These are phyloP conservation scores for Suillus placidus DNA, from an alignment of 768 basidiomycete genomes.

Conservation along the genomic window DNA sequence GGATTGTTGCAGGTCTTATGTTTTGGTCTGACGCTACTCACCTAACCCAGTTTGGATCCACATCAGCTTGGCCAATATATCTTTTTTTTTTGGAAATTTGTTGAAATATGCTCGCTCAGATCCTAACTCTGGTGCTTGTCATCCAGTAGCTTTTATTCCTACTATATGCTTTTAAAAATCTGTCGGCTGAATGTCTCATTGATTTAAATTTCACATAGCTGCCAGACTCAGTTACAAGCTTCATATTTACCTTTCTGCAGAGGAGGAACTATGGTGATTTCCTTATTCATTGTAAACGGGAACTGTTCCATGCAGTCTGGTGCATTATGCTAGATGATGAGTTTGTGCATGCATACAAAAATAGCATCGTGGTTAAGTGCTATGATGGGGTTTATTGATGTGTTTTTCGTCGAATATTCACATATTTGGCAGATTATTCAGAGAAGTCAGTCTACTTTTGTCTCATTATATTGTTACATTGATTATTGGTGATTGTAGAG, in stretches of 20 bases:
- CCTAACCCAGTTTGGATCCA: constrained; percentile 33
- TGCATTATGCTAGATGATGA: not conserved
- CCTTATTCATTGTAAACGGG: not conserved
- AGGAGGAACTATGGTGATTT: not conserved
- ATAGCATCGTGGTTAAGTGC: not conserved
- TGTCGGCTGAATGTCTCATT: too few relatives aligned
- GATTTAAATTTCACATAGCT: too few relatives aligned
- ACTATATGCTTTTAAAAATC: constrained; percentile 27
- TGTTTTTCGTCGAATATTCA: not conserved
- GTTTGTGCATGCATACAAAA: not conserved
- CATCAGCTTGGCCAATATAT: constrained; percentile 45
- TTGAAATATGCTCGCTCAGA: constrained; percentile 42
- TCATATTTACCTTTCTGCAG: not conserved
- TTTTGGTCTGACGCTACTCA: constrained; percentile 5
- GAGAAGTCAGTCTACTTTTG: too few relatives aligned
- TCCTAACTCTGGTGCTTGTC: constrained; percentile 34
- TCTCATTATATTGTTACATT: too few relatives aligned
- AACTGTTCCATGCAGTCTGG: not conserved
- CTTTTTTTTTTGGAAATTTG: constrained; percentile 39
- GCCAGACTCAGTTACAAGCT: not conserved
- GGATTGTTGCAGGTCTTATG: constrained; percentile 11
- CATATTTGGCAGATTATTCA: not conserved
- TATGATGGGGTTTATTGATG: not conserved
- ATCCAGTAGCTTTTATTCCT: constrained; percentile 49
- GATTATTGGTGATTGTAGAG: too few relatives aligned